Conservation (phyloP, 495 filamentous ascomycete genomes). For the Patellaria atrata region DNA sequence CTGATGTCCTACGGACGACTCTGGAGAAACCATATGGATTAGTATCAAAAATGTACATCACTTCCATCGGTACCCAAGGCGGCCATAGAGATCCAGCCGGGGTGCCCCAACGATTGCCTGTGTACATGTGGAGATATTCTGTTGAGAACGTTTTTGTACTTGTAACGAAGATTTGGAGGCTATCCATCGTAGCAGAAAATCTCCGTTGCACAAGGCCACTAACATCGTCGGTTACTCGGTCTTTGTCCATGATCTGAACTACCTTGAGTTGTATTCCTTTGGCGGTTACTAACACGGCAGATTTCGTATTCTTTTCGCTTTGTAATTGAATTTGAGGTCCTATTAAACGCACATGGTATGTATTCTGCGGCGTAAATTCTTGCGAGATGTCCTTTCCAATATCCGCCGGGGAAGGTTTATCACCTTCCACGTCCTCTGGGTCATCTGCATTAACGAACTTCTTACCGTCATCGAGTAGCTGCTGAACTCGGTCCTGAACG, state of each 20-base stretch:
- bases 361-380: conserved; percentile 88
- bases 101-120: conserved; percentile 83
- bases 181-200: conserved; percentile 88
- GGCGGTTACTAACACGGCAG: conserved; percentile 81
- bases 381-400: conserved; percentile 62
- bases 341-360: conserved; percentile 86
- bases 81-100: conserved; percentile 79
- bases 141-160: conserved; percentile 72
- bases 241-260: conserved; percentile 94
- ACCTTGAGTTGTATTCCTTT: conserved; percentile 97
- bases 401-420: conserved; percentile 9
- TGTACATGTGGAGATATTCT: conserved; percentile 78
- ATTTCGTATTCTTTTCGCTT: conserved; percentile 91
- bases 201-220: conserved; percentile 88
- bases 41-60: conserved; percentile 89
- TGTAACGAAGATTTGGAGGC: conserved; percentile 93
- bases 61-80: conserved; percentile 93
- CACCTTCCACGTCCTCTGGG: conserved; percentile 18
- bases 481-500: conserved; percentile 73
- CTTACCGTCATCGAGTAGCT: conserved; percentile 72
- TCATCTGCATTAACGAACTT: conserved; percentile 70
- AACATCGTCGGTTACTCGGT: conserved; percentile 78
- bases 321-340: conserved; percentile 95
- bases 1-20: conserved; percentile 88
- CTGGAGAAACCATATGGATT: conserved; percentile 92